Evolutionary conservation across 192 early-diverging fungal species (phyloP).

Genomic region (Diversispora eburnea): DNA sequence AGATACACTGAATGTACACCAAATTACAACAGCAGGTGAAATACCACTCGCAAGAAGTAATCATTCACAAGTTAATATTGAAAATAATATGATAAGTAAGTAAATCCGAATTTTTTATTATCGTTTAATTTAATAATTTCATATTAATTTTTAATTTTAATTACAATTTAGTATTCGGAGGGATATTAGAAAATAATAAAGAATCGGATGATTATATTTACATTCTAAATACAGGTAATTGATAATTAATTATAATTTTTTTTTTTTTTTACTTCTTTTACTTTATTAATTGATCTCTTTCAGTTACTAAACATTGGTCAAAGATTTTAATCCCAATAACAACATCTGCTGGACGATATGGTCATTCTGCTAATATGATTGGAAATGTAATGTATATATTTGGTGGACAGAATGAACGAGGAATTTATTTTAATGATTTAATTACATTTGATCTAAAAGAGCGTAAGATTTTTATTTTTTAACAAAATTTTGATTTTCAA

Average conservation of each 20-base stretch:
- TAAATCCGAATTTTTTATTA: slow-evolving; percentile 22
- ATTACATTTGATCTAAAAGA: slow-evolving; percentile 45
- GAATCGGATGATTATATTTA: slow-evolving; percentile 41
- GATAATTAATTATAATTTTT: not conserved
- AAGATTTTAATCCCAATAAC: slow-evolving; percentile 31
- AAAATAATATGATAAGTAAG: not conserved
- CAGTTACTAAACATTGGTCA: slow-evolving; percentile 37
- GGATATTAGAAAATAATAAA: slow-evolving; percentile 30
- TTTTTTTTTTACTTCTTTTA: not conserved
- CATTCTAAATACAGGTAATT: slow-evolving; percentile 39
- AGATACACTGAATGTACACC: not conserved
- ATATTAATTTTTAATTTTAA: not conserved
- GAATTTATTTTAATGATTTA: slow-evolving; percentile 48
- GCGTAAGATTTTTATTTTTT: not conserved
- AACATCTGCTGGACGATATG: slow-evolving; percentile 36
- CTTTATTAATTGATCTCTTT: not conserved
- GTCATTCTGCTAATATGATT: slow-evolving; percentile 46
- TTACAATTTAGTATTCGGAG: slow-evolving; percentile 39
- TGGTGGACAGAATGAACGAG: slow-evolving; percentile 42
- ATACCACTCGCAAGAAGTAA: not conserved
- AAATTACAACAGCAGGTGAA: not conserved
- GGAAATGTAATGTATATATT: slow-evolving; percentile 50
- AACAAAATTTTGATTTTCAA: not conserved
- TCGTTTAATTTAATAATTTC: not conserved
- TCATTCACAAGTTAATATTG: not conserved